Evolutionary conservation across 2,329 filamentous ascomycete genomes (phyloP), one percentile per base, ranked within the genome.

Genomic region (Aaosphaeria arxii): DNA sequence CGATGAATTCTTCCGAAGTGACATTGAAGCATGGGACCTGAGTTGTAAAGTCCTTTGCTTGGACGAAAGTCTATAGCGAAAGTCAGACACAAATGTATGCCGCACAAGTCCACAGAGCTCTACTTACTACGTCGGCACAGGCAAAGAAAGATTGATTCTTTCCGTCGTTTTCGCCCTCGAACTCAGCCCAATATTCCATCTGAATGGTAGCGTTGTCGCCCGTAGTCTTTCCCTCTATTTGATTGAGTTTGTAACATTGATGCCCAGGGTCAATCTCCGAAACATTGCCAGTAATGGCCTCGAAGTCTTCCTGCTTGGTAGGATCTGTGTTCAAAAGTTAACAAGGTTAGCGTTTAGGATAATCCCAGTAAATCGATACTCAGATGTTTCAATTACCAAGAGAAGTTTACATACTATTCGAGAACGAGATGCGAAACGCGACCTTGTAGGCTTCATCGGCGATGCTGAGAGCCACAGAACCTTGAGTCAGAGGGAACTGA

Each of bases 371-470:
- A 28, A 17, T 17, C 24, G 31, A 38, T n/a, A 9, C 13, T 29
- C 30, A 33, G 28, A 44, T 40, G 24, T n/a, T 29, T 24, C n/a
- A 35, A 29, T 13, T 31, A 5, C 17, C 13, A n/a, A 30, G 28
- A 39, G 5, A 5, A 7, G 29, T 29, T 17, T 7, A 64, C 69
- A 49, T 65, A 82, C 81, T 70, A 45, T 76, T 70, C 5, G 66
- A 64, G 51, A 81, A 78, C 0, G 82, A 79, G 45, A 85, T 74
- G 45, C 76, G 74, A 17, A 85, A 71, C 44, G 77, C 73, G 28
- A 82, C 66, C 38, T 77, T 72, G 58, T 75, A 83, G 5, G 81
- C 79, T 44, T 83, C 78, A 49, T 83, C 77, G 40, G 83, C 80
- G 17, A 79, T 75, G 5, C 80, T 77, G 4, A 85, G 70, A 2